Base-by-base conservation (phyloP, 2,329 filamentous ascomycete genomes). In the Microcyclosporella mali region DNA sequence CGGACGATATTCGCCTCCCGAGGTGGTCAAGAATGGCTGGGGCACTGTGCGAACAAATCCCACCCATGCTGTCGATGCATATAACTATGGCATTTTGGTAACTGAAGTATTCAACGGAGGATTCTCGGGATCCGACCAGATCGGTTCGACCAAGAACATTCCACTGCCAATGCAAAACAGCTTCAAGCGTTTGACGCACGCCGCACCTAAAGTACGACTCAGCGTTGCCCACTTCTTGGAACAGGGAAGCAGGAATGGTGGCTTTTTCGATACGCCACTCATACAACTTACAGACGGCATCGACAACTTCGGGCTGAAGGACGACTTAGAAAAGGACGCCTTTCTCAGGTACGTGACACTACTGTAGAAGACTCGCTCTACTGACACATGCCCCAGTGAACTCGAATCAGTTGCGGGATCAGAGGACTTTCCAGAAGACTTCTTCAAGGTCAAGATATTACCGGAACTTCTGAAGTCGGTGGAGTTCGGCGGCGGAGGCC, bases 391-490 rank as follows among this genome's bases (percentile, higher is more conserved):
- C n/a, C 32, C 55, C 49, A 76, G 72, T 53, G 87, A 94, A 58
- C 77, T 98, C 4, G 88, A 94, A 53, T 76, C 85, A 46, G 75
- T 95, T 4, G 58, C 59, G 14, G 59, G 63, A 33, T 84, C 88
- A 0, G 88, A 95, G 53, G 89, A 98, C 64, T 95, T 97, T 49
- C 92, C 92, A 0, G 90, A 95, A 60, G 92, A 97, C 46, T 98
- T 95, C 65, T 95, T 97, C 73, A 94, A 94, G 62, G 85, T 94
- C 76, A 98, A 97, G 60, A 81, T 98, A 3, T 73, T 98, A 7
- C 92, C 92, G 0, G 92, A 98, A 61, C 71, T 98, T 21, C 75
- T 98, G n/a, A 98, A 97, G 62, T 95, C 89, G 0, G 88, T 97
- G n/a, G 92, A 98, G 59, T 98, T 95, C 64, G 92, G 92, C 6